These are phyloP conservation scores for Diaporthe helianthi DNA, from an alignment of 2,329 filamentous ascomycete genomes.

Conservation along the genomic window DNA sequence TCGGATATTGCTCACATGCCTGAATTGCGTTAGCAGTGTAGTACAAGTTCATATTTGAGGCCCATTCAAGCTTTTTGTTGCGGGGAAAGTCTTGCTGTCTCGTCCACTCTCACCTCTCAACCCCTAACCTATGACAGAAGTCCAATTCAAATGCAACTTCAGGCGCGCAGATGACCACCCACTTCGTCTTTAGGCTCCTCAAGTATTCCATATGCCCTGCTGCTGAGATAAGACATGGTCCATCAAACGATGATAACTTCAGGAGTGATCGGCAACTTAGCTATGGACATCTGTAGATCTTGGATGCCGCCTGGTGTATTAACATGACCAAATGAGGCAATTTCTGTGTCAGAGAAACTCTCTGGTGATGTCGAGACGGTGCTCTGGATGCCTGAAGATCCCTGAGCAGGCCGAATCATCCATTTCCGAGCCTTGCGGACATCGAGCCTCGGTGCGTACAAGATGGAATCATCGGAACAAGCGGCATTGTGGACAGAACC, in stretches of 20 bases:
- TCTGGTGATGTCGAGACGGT: not conserved
- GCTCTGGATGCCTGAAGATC: not conserved
- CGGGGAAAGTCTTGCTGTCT: not conserved
- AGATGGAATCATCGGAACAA: constrained; percentile 4
- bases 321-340: not conserved
- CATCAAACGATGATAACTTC: not conserved
- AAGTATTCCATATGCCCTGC: not conserved
- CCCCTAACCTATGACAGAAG: not conserved
- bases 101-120: not conserved
- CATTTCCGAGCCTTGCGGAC: not conserved
- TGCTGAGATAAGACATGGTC: not conserved
- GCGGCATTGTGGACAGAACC: no score
- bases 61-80: not conserved
- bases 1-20: not conserved
- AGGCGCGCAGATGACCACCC: not conserved
- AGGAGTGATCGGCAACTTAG: not conserved
- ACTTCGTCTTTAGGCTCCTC: not conserved
- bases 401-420: not conserved
- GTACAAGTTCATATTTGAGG: not conserved
- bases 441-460: not conserved
- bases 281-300: no score
- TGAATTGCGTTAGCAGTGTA: not conserved
- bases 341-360: not conserved
- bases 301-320: not conserved
- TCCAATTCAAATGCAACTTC: not conserved